Base-by-base conservation (phyloP, 163 green algal genomes). In the Scenedesmus sp. region DNA sequence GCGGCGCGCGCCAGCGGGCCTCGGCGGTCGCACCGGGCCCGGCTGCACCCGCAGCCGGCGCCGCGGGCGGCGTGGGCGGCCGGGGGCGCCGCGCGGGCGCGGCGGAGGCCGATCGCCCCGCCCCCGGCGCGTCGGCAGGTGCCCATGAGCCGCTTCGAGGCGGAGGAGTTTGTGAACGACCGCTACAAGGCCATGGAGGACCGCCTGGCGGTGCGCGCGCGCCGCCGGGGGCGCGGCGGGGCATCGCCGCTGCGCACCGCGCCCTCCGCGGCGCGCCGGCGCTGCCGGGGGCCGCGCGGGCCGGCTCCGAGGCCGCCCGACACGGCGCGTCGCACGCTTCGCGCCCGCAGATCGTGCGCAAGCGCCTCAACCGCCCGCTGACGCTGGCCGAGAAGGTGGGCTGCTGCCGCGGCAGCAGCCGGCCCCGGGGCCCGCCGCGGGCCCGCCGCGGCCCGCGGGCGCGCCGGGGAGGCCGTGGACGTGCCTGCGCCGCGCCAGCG, bases 321-420 rank as follows among this genome's bases (percentile, higher is more conserved):
- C 17, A 56, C 47, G 17, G 47, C 47, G 17, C 17, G 47, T 24
- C n/a, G 51, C 31, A 26, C 28, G 5, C 31, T 65, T 70, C 2
- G 62, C 29, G 31, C 56, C 11, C 56, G 66, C 89, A 97, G 93
- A 77, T 96, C 0, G 93, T 97, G 2, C 85, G 91, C 60, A 93
- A 93, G 72, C 86, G 93, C 29, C 87, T 97, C 17, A 97, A 97
- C 89, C 83, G 87, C 54, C 95, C 95, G 3, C 75, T 98, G 63
- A 97, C 92, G 18, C 91, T 96, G n/a, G 89, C 95, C 4, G 95
- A 98, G 83, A 98, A 98, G 93, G 94, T 97, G 60, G 66, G 83
- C 50, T 28, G 31, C 14, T 33, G 44, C 11, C 50, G 39, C 39
- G 6, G 39, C 39, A 47, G 39, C 39, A 47, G 39, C 39, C 39